Percentiles rank a stretch among this genome's conserved stretches.
Conservation (phyloP, 345 rosid genomes). For the Eucalyptus grandis region DNA sequence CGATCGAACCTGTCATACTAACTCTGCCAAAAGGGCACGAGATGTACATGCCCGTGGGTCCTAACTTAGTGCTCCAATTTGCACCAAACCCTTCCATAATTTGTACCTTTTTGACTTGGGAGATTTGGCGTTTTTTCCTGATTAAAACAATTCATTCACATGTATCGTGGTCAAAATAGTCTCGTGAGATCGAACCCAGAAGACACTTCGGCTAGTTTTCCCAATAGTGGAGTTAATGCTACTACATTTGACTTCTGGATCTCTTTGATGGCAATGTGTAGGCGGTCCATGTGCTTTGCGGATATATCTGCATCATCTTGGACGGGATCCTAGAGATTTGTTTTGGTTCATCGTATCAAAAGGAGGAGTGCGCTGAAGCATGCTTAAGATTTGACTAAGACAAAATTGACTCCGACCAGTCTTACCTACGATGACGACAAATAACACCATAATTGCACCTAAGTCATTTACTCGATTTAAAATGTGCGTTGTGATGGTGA, state of each 20-base stretch:
- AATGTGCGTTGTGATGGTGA: background rate
- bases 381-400: background rate
- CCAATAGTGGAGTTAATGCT: background rate
- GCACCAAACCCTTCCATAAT: background rate
- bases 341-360: background rate
- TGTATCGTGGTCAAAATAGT: background rate
- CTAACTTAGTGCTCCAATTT: background rate
- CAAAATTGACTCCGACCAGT: background rate
- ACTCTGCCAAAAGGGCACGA: background rate
- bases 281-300: background rate
- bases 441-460: background rate
- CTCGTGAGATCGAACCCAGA: background rate
- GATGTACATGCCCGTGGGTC: background rate
- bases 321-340: background rate
- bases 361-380: background rate
- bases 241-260: background rate
- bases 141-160: background rate
- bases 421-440: background rate
- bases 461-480: background rate
- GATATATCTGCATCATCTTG: background rate
- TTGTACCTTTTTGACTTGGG: background rate
- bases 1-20: background rate
- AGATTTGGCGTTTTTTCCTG: background rate
- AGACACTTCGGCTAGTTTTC: background rate
- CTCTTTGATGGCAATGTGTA: background rate